Conservation (phyloP, 768 basidiomycete species). For the Trametes cubensis region DNA sequence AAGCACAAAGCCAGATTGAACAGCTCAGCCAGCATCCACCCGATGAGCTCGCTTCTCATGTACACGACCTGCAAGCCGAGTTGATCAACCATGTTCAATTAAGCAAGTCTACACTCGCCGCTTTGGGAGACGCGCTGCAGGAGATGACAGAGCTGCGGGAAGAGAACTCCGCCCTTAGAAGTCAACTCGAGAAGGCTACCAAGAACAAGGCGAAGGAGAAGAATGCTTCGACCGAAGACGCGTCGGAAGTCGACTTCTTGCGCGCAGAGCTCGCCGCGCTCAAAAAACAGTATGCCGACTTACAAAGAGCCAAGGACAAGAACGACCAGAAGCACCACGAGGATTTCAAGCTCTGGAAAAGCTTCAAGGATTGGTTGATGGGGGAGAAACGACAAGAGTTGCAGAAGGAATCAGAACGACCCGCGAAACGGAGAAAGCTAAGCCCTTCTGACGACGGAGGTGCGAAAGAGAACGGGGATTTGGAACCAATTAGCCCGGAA, state of each 20-base stretch:
- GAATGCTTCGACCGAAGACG: not conserved
- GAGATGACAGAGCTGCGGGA: constrained; percentile 16
- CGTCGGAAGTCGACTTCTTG: constrained; percentile 1
- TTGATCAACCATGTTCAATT: constrained; percentile 19
- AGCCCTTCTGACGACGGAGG: constrained; percentile 2
- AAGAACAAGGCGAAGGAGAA: not conserved
- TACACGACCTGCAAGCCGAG: constrained; percentile 21
- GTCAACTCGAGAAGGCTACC: not conserved
- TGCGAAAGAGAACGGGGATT: constrained; percentile 1
- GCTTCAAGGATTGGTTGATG: constrained; percentile 44
- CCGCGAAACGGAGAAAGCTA: constrained; percentile 16
- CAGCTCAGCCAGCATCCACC: constrained; percentile 16
- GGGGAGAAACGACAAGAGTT: constrained; percentile 7
- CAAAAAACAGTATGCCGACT: constrained; percentile 42
- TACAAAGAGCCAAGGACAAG: constrained; percentile 47
- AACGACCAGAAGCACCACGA: constrained; percentile 49
- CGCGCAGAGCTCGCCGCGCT: constrained; percentile 13
- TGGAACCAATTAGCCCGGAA: not conserved
- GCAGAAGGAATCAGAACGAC: not conserved
- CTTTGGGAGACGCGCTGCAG: constrained; percentile 19
- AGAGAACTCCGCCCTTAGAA: constrained; percentile 16
- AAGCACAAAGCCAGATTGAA: constrained; percentile 17
- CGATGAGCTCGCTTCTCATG: constrained; percentile 16
- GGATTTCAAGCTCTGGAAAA: constrained; percentile 41
- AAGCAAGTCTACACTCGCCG: constrained; percentile 15